Evolutionary conservation across 306 rosid genomes (phyloP).

Genomic region (Bauhinia variegata): DNA sequence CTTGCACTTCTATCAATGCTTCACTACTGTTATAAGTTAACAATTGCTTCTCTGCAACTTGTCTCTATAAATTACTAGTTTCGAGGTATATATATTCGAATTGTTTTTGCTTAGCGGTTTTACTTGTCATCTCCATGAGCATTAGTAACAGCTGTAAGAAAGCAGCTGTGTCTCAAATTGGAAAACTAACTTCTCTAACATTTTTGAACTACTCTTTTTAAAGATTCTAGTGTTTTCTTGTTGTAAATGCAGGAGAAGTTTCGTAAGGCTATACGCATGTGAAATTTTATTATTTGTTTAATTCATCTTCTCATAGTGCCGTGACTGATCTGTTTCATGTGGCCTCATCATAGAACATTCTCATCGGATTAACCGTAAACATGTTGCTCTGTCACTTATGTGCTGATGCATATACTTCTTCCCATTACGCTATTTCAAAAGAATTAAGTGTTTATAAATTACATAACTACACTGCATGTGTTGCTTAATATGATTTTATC

Average conservation of each 20-base stretch:
- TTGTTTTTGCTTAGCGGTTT: slow-evolving; percentile 3
- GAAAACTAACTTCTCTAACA: not conserved
- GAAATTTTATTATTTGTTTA: not conserved
- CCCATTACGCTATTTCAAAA: not conserved
- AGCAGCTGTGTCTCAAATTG: not conserved
- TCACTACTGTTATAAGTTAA: not conserved
- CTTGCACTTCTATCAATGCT: not conserved
- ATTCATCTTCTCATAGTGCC: not conserved
- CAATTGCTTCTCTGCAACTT: not conserved
- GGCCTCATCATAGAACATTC: not conserved
- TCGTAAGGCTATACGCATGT: not conserved
- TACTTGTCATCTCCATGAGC: slow-evolving; percentile 2
- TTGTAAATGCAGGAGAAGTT: not conserved
- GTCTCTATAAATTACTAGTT: slow-evolving; percentile 11
- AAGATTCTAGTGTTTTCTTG: not conserved
- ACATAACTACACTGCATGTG: slow-evolving; percentile 11
- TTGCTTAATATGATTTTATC: not conserved
- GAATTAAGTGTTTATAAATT: slow-evolving; percentile 1
- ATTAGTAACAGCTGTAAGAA: not conserved
- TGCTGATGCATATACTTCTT: not conserved
- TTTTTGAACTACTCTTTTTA: not conserved
- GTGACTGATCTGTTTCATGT: not conserved
- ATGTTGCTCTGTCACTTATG: slow-evolving; percentile 13
- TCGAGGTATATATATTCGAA: not conserved
- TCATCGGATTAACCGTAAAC: not conserved